Evolutionary conservation across 495 filamentous ascomycete genomes (phyloP).

Genomic region (Glonium stellatum): DNA sequence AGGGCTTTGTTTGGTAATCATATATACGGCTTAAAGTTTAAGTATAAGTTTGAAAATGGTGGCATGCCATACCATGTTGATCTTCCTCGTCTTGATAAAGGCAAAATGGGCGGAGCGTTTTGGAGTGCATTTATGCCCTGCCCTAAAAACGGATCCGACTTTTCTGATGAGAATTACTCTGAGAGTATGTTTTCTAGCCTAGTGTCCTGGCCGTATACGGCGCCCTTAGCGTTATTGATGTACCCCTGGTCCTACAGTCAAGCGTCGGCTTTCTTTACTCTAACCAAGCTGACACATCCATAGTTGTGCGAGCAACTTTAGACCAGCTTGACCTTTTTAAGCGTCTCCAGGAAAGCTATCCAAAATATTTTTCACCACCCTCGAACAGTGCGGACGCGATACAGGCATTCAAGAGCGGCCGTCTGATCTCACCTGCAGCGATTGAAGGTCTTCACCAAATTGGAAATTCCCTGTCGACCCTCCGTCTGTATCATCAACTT

Average conservation of each 20-base stretch:
- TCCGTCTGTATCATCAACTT: slow-evolving; percentile 65
- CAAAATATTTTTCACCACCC: slow-evolving; percentile 57
- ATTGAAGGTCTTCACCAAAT: slow-evolving; percentile 96
- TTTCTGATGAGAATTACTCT: slow-evolving; percentile 64
- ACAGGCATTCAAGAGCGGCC: slow-evolving; percentile 51
- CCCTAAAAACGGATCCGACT: slow-evolving; percentile 62
- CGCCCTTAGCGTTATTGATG: too few species aligned
- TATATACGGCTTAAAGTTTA: slow-evolving; percentile 71
- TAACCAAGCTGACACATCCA: neutral
- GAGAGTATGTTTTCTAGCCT: slow-evolving; percentile 35
- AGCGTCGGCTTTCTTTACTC: neutral
- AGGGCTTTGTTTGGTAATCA: slow-evolving; percentile 63
- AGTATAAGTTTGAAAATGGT: slow-evolving; percentile 58
- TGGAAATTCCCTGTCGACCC: slow-evolving; percentile 71
- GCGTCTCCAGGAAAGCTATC: slow-evolving; percentile 62
- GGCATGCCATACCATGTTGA: slow-evolving; percentile 69
- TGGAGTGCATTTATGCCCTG: slow-evolving; percentile 86
- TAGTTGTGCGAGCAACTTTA: slow-evolving; percentile 63
- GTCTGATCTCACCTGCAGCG: slow-evolving; percentile 63
- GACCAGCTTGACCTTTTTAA: slow-evolving; percentile 78
- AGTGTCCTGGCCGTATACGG: too few species aligned
- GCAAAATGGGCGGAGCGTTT: slow-evolving; percentile 68
- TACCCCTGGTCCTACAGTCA: too few species aligned
- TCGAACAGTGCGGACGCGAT: slow-evolving; percentile 53
- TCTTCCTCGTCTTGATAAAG: slow-evolving; percentile 55